Base-by-base conservation (phyloP, 495 filamentous ascomycete genomes). In the Thermochaetoides thermophila region DNA sequence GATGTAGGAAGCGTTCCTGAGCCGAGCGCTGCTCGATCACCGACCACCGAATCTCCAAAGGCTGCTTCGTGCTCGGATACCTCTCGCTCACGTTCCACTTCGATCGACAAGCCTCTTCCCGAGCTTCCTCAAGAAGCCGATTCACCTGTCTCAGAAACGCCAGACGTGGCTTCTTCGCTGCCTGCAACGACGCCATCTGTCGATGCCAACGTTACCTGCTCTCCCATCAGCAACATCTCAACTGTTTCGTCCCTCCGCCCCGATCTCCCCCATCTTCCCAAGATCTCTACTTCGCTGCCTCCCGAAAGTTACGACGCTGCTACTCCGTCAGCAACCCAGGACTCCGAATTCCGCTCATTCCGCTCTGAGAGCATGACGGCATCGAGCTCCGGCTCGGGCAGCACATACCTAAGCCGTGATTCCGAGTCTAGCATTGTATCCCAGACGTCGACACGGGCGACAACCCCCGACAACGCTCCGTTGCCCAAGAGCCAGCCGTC, bases 391-490 rank as follows among this genome's bases (percentile, higher is more conserved):
- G 66, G 64, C 18, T 69, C 60, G 21, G 78, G 69, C 46, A 81
- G 75, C 54, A 89, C 81, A 2, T 84, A 80, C 46, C 64, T 74
- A 35, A 81, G 77, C 56, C 74, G 81, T 21, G 81, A 84, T 42
- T 92, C 84, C 1, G 84, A 87, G 46, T 73, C 74, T 42, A 89
- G 81, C 47, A 65, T 78, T 24, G 49, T 86, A 5, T 93, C 86
- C 7, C 74, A 76, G 48, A 73, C 73, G 2, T 96, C 87, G 11
- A 95, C 87, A 2, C 67, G 85, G 29, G 85, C 86, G 24, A 94
- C 86, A 18, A 92, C 84, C 1, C 87, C 87, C 22, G 87, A 94
- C 34, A 57, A 50, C 37, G 49, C 56, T 5, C 53, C 49, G 35
- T 57, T 37, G 15, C 55, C 60, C 38, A 57, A 56, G 44, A 45